Base-by-base conservation (phyloP, 2,329 filamentous ascomycete species). In the Dothistroma pini region DNA sequence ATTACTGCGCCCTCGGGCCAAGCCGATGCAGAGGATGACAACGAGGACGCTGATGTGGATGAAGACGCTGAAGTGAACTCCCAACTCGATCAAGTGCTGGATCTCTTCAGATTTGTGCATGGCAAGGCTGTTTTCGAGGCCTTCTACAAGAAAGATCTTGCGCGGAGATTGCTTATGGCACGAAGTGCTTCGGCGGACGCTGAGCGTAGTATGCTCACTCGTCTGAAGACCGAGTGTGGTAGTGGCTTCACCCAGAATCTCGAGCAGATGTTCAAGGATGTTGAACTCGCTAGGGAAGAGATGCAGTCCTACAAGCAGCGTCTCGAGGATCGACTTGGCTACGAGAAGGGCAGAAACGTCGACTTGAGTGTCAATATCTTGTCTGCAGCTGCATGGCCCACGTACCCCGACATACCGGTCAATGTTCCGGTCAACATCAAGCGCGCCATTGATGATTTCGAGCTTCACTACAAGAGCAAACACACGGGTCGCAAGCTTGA, bases 221-320 rank as follows among this genome's bases (percentile, higher is more conserved):
- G 96, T 67, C 82, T 99, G 31, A 93, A 95, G 77, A 89, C 87
- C 78, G 95, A 99, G 79, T 99, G 95, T 72, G 95, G 95, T 44
- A 89, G 90, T 14, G 90, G 86, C 68, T 97, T 99, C 74, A 99
- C 95, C 0, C 93, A 96, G 73, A 99, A 99, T 71, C 82, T 99
- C 0, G 96, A 99, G 76, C 91, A 93, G 64, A 99, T 99, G 95
- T 99, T 99, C 81, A 96, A 96, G 75, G 95, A 99, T 71, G 91
- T 97, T 75, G 93, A 97, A 72, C 83, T 97, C 21, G 90, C 90
- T 12, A 89, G 89, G 63, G 95, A 97, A 69, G 93, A 97, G 73
- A 96, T 97, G 89, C 78, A 83, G n/a, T 86, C 89, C 0, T 99
- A 96, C 78, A 95, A 89, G 75, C 79, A 83, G 76, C 75, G 92